phyloP scores from a whole-genome alignment of 1,139 yeast genomes.

The Entelexis paramagnoliae region DNA sequence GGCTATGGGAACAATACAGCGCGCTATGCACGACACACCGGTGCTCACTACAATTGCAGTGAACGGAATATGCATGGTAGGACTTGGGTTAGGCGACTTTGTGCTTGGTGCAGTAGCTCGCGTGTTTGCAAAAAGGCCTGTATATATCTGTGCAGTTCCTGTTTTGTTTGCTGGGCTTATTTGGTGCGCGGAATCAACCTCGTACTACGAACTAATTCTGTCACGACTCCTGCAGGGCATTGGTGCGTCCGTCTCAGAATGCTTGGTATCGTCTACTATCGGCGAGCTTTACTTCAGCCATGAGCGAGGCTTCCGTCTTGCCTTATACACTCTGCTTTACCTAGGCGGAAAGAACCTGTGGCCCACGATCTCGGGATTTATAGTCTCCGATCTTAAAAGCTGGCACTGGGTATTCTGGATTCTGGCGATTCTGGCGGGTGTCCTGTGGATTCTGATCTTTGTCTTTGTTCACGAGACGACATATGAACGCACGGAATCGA shows the following conservation, averaged over 20 bases:
- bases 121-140: constrained; percentile 47
- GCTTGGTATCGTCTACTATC: constrained; percentile 50
- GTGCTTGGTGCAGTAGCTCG: constrained; percentile 51
- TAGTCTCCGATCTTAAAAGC: constrained; percentile 41
- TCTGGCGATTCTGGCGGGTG: constrained; percentile 44
- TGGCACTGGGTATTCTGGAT: constrained; percentile 60
- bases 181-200: constrained; percentile 44
- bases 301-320: constrained; percentile 54
- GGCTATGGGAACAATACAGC: constrained; percentile 38
- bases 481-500: constrained; percentile 39
- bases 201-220: constrained; percentile 45
- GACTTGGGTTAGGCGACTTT: constrained; percentile 49
- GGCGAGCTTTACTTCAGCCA: constrained; percentile 56
- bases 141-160: constrained; percentile 43
- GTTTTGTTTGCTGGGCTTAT: constrained; percentile 45
- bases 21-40: constrained; percentile 39
- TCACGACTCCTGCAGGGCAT: constrained; percentile 50
- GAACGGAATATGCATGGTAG: constrained; percentile 52
- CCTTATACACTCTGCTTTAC: constrained; percentile 49
- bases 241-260: constrained; percentile 53
- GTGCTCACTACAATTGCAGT: constrained; percentile 42
- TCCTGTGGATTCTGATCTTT: constrained; percentile 39
- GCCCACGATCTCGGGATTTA: constrained; percentile 47
- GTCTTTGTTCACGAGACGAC: constrained; percentile 56
- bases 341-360: constrained; percentile 54